Evolutionary conservation across 306 rosid species (phyloP).

Genomic region (Medicago ruthenica): DNA sequence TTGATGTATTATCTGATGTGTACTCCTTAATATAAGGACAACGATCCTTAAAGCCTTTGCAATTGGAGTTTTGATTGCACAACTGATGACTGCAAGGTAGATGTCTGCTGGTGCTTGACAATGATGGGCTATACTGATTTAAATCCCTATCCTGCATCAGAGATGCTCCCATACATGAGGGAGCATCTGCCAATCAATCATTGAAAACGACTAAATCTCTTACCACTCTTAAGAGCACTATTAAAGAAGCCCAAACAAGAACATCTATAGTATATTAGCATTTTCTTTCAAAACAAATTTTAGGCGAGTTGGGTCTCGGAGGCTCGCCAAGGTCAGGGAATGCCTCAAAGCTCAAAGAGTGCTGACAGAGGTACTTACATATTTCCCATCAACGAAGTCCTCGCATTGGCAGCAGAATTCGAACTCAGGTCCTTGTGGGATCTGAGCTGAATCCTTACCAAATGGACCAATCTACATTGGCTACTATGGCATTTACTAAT

Average conservation of each 20-base stretch:
- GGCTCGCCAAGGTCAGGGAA: background rate
- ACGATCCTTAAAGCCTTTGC: constrained; percentile 67
- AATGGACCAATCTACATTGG: background rate
- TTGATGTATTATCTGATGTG: constrained; percentile 64
- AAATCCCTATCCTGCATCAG: constrained; percentile 95
- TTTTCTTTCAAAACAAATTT: background rate
- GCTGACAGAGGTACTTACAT: background rate
- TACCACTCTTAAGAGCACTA: constrained; percentile 43
- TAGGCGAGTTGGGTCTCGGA: background rate
- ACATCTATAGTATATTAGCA: constrained; percentile 31
- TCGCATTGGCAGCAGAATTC: background rate
- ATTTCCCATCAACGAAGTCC: background rate
- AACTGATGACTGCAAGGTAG: constrained; percentile 74
- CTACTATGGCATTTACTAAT: too few species aligned
- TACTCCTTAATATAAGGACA: constrained; percentile 66
- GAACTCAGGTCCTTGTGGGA: background rate
- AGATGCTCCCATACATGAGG: constrained; percentile 82
- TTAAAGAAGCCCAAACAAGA: constrained; percentile 42
- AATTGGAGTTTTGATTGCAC: constrained; percentile 53
- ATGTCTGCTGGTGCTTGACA: constrained; percentile 77
- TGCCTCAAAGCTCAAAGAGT: background rate
- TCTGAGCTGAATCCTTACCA: background rate
- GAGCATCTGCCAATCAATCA: constrained; percentile 98
- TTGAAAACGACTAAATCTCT: constrained; percentile 79
- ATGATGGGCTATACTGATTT: constrained; percentile 73